These are phyloP conservation scores for Gastrolobium bilobum DNA, from an alignment of 306 rosid genomes.

Conservation along the genomic window DNA sequence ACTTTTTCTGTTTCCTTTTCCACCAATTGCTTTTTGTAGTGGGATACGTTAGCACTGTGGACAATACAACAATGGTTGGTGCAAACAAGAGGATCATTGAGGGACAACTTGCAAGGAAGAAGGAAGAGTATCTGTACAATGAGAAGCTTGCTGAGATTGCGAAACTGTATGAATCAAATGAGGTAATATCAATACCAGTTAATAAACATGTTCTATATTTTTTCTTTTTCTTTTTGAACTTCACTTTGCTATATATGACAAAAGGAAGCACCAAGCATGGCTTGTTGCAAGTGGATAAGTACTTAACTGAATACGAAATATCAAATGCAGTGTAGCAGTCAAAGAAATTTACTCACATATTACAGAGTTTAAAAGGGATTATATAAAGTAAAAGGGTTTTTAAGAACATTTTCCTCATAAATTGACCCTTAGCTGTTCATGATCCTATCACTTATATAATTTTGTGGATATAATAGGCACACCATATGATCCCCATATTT, in stretches of 20 bases:
- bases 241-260: not conserved
- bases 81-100: constrained; percentile 56
- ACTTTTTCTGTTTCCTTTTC: not conserved
- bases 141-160: constrained; percentile 56
- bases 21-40: constrained; percentile 55
- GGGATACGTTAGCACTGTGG: constrained; percentile 68
- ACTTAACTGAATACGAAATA: constrained; percentile 1
- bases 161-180: constrained; percentile 51
- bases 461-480: not conserved
- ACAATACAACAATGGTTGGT: constrained; percentile 55
- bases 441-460: too few relatives aligned
- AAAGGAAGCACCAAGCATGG: not conserved
- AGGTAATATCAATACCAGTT: constrained; percentile 53
- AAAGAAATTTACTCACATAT: not conserved
- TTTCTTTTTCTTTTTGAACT: constrained; percentile 21
- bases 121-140: constrained; percentile 56
- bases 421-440: too few relatives aligned
- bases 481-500: not conserved
- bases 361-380: not conserved
- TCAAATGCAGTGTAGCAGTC: not conserved
- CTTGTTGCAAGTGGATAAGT: not conserved
- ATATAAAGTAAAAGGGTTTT: too few relatives aligned
- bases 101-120: constrained; percentile 57
- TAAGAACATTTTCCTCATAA: too few relatives aligned
- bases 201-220: not conserved